phyloP scores from a whole-genome alignment of 257 asterid species.

The Misopates orontium region DNA sequence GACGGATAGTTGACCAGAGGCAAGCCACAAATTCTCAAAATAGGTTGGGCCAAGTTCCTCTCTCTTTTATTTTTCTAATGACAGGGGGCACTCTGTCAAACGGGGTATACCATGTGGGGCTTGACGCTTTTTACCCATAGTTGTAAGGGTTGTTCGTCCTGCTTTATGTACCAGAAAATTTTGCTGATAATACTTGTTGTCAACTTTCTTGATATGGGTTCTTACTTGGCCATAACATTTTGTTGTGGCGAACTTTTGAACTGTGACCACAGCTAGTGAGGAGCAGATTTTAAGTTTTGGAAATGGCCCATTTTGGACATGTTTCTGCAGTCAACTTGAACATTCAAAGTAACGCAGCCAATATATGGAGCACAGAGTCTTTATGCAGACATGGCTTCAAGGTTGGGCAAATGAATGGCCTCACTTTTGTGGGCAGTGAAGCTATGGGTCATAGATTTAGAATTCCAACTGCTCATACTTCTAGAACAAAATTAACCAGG shows the following conservation, averaged over 20 bases:
- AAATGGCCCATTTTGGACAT: slow-evolving; percentile 70
- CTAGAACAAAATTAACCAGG: slow-evolving; percentile 36
- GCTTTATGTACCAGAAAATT: no score
- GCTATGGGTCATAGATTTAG: slow-evolving; percentile 58
- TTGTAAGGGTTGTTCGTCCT: no score
- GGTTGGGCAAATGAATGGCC: slow-evolving; percentile 37
- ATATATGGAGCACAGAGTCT: slow-evolving; percentile 38
- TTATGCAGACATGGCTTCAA: slow-evolving; percentile 35
- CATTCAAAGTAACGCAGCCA: slow-evolving; percentile 43
- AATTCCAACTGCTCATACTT: slow-evolving; percentile 36
- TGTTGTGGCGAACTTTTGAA: slow-evolving; percentile 32
- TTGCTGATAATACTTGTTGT: no score
- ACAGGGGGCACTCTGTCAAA: no score
- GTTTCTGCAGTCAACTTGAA: slow-evolving; percentile 76
- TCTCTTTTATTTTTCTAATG: no score
- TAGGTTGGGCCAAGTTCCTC: no score
- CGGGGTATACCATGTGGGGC: no score
- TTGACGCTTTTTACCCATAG: no score
- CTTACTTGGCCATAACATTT: slow-evolving; percentile 5
- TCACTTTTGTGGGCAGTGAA: slow-evolving; percentile 59
- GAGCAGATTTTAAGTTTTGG: slow-evolving; percentile 26
- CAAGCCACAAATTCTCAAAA: no score
- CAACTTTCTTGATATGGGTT: neutral
- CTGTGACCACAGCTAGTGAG: slow-evolving; percentile 1
- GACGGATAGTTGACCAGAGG: no score